Percentiles rank a stretch among this genome's conserved stretches.
These are phyloP conservation scores for Penicillium sp. DNA, from an alignment of 2,329 filamentous ascomycete genomes.

Conservation along the genomic window DNA sequence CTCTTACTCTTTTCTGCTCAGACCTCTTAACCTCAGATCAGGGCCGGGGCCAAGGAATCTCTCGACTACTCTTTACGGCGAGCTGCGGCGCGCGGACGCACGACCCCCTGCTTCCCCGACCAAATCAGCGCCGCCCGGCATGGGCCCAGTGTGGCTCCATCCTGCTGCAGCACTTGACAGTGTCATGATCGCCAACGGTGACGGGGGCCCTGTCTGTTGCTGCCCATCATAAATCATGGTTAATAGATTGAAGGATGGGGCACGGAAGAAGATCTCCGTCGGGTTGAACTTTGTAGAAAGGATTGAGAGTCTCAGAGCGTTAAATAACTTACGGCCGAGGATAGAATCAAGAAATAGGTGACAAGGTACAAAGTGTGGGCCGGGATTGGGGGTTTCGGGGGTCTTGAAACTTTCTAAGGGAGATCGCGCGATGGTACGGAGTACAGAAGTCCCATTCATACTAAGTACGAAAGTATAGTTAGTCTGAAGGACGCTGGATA, in stretches of 20 bases:
- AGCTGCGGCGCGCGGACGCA: conserved; percentile 40
- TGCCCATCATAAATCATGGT: not conserved
- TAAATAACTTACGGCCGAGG: too few species aligned
- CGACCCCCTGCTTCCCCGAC: conserved; percentile 42
- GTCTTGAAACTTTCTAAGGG: not conserved
- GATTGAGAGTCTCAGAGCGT: not conserved
- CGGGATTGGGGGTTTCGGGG: conserved; percentile 9
- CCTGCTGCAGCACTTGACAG: conserved; percentile 20
- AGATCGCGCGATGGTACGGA: conserved; percentile 6
- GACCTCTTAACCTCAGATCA: conserved; percentile 20
- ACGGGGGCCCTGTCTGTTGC: not conserved
- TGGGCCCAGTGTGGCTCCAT: conserved; percentile 24
- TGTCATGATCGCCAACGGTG: conserved; percentile 32
- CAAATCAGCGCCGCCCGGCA: conserved; percentile 35
- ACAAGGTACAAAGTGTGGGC: conserved; percentile 4
- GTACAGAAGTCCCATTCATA: conserved; percentile 7
- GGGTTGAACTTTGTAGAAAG: not conserved
- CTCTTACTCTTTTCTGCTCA: not conserved
- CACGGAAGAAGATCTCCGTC: not conserved
- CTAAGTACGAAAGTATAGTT: not conserved
- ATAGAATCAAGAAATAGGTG: not conserved
- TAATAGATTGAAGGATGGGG: not conserved
- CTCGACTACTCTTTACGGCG: conserved; percentile 43
- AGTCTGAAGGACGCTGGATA: not conserved
- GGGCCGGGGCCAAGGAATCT: conserved; percentile 33